Evolutionary conservation across 768 basidiomycete genomes (phyloP), one percentile per base, ranked within the genome.

Genomic region (Tephrocybe rancida): DNA sequence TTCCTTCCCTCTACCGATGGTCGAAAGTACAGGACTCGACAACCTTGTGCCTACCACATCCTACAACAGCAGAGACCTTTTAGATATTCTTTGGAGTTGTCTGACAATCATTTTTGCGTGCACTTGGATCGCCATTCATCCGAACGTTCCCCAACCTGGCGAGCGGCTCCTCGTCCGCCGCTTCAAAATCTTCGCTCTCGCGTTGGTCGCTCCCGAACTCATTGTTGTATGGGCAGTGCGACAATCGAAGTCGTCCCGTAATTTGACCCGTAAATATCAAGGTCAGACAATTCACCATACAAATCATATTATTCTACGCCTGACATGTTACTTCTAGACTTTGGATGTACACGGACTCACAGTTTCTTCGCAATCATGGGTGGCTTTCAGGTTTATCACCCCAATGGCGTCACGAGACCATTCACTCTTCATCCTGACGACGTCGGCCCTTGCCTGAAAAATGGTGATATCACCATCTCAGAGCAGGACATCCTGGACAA

Each of bases 321-420:
- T 46, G 32, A n/a, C 26, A 24, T 39, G 24, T 6, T 37, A 29
- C 37, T n/a, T 16, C 27, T 48, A 62, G 63, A 37, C 1, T 42
- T 29, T 44, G 52, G 44, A 2, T 64, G 65, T 59, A 61, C 65
- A 2, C 29, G 22, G 19, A 58, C 59, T 1, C 66, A 70, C 30
- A 64, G 55, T 0, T 69, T 62, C 37, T 71, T 67, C 44, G 61
- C 61, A 7, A n/a, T 62, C 37, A 65, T 65, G 67, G 57, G 66
- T 47, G 70, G 70, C 0, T 64, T 68, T 42, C 34, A 24, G 3
- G 49, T 62, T 4, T 46, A 49, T 18, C 18, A 32, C 22, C 50
- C n/a, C 25, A 48, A 52, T 19, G 25, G n/a, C 2, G 27, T 42
- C 14, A 34, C 18, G 14, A 10, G n/a, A n/a, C 4, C 8, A 55